phyloP scores from a whole-genome alignment of 768 basidiomycete genomes.

The Boletus sp. region DNA sequence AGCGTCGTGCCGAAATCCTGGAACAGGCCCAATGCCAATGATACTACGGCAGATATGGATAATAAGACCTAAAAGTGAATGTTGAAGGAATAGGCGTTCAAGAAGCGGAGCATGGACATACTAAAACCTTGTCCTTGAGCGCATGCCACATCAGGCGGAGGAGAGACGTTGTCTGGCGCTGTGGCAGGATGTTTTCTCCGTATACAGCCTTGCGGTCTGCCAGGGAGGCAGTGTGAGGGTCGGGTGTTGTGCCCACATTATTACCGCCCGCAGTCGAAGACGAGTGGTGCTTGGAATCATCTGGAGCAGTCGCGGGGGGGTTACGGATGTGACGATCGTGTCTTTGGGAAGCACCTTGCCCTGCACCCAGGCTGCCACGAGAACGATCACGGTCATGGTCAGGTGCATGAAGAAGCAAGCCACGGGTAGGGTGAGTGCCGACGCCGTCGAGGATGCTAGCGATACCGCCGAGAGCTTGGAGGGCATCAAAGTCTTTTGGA shows the following conservation, averaged over 20 bases:
- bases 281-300: conserved; percentile 6
- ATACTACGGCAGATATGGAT: conserved; percentile 88
- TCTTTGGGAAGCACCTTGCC: conserved; percentile 31
- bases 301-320: background rate
- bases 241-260: background rate
- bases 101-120: conserved; percentile 35
- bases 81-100: conserved; percentile 4
- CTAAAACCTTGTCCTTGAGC: conserved; percentile 86
- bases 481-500: conserved; percentile 71
- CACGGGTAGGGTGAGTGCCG: conserved; percentile 57
- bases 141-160: conserved; percentile 81
- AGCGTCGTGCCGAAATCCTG: conserved; percentile 82
- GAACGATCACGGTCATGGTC: background rate
- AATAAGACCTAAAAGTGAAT: conserved; percentile 62
- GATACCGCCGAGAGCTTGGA: conserved; percentile 70
- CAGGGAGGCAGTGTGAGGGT: conserved; percentile 39
- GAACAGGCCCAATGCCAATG: conserved; percentile 90
- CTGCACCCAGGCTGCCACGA: conserved; percentile 26
- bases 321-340: conserved; percentile 22
- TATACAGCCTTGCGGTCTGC: conserved; percentile 66
- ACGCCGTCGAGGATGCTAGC: conserved; percentile 65
- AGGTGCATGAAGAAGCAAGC: conserved; percentile 29
- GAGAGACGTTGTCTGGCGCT: conserved; percentile 63
- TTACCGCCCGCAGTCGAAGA: conserved; percentile 10
- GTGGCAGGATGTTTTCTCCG: conserved; percentile 73